Evolutionary conservation across 768 basidiomycete genomes (phyloP).

Genomic region (Kwoniella dendrophila): DNA sequence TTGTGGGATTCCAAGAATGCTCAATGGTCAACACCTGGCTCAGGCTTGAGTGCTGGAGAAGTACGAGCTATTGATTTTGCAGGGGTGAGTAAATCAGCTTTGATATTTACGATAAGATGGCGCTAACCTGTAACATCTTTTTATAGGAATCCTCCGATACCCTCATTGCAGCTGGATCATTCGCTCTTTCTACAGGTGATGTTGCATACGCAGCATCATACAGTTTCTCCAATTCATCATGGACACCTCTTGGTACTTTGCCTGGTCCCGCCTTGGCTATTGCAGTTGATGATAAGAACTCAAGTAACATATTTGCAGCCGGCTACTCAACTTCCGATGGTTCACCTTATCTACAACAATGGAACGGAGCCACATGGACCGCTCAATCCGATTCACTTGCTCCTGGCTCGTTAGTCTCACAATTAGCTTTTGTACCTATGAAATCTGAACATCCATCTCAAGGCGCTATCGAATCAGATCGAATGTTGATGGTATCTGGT

Average conservation of each 20-base stretch:
- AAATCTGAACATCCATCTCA: slow-evolving; percentile 72
- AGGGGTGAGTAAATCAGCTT: slow-evolving; percentile 64
- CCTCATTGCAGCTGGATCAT: slow-evolving; percentile 78
- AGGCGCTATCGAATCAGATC: slow-evolving; percentile 73
- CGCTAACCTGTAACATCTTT: not conserved
- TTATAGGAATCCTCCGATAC: slow-evolving; percentile 66
- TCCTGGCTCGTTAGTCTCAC: slow-evolving; percentile 69
- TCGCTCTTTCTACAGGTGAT: slow-evolving; percentile 67
- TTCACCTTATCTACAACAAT: slow-evolving; percentile 74
- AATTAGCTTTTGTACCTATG: slow-evolving; percentile 87
- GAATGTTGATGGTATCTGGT: slow-evolving; percentile 88
- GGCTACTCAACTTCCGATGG: slow-evolving; percentile 73
- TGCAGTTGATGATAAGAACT: slow-evolving; percentile 77
- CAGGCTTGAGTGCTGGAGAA: slow-evolving; percentile 73
- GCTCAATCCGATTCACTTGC: slow-evolving; percentile 59
- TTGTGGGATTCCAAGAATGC: slow-evolving; percentile 67
- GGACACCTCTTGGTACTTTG: slow-evolving; percentile 64
- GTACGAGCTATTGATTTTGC: slow-evolving; percentile 76
- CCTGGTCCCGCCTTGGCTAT: slow-evolving; percentile 90
- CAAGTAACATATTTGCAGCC: slow-evolving; percentile 83
- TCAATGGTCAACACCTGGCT: slow-evolving; percentile 79
- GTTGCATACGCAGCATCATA: slow-evolving; percentile 74
- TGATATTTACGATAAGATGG: not conserved
- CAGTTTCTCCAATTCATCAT: slow-evolving; percentile 70
- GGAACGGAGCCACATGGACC: slow-evolving; percentile 80